Evolutionary conservation across 441 rosid genomes (phyloP), one percentile per base, ranked within the genome.

Genomic region (Bruguiera hainesii): DNA sequence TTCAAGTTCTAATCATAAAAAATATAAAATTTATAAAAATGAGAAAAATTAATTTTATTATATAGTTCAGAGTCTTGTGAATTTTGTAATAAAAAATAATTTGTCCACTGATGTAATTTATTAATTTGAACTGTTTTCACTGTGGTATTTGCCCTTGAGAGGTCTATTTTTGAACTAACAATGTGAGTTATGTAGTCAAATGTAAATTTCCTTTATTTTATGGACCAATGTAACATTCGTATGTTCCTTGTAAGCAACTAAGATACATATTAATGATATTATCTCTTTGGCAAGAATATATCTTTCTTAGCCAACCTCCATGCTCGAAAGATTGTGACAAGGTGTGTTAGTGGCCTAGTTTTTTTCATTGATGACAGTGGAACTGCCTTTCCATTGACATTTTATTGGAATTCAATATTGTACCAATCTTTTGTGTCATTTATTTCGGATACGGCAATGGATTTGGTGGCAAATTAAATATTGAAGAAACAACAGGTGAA

Each of bases 331-430:
- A 18, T 50, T 63, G 19, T 56, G 70, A 56, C 19, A 56, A 63
- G 28, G 29, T 20, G 26, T 64, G 77, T 67, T 56, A 42, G 35
- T n/a, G 71, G 67, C 71, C 16, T 28, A 30, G 5, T 75, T 66
- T 23, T 20, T 62, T 33, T 46, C 42, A 25, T 26, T 53, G 65
- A 60, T 55, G 67, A 56, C 59, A 71, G 68, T 52, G 56, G 23
- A 52, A 48, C 49, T 23, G 58, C 30, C 65, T 13, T 37, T 21
- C 64, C 63, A 31, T 69, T 70, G 65, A 70, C 61, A 64, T 52
- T 72, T n/a, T 50, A 60, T 68, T 46, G 33, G 56, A 60, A 15
- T 61, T 53, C 35, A 42, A 29, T 25, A 19, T 37, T 53, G 28
- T 5, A 26, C 29, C 55, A 9, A 50, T 71, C 21, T 19, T 16